phyloP scores from a whole-genome alignment of 371 early-diverging fungal genomes.

The Saksenaea oblongispora region DNA sequence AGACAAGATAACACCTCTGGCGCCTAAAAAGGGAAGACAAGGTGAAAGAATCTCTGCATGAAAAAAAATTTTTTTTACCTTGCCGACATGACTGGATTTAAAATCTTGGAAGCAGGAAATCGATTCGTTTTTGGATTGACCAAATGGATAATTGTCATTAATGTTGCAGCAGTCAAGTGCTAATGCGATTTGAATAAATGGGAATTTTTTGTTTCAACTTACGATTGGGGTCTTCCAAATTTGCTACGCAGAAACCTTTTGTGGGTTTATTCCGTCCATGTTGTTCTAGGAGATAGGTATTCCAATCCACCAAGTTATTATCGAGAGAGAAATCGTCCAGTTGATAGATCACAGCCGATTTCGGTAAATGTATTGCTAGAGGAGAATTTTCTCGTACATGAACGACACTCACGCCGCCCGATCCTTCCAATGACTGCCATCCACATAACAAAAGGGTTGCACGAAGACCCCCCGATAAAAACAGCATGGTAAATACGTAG shows the following conservation, averaged over 20 bases:
- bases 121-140: slow-evolving; percentile 44
- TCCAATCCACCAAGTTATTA: slow-evolving; percentile 57
- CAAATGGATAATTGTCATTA: slow-evolving; percentile 51
- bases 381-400: slow-evolving; percentile 57
- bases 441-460: slow-evolving; percentile 44
- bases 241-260: slow-evolving; percentile 47
- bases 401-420: slow-evolving; percentile 66
- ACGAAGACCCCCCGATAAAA: slow-evolving; percentile 56
- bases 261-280: slow-evolving; percentile 19
- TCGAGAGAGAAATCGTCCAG: slow-evolving; percentile 49
- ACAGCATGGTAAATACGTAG: slow-evolving; percentile 45
- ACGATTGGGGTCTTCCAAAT: slow-evolving; percentile 12
- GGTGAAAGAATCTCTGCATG: not conserved
- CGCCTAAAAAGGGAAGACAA: slow-evolving; percentile 6
- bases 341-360: slow-evolving; percentile 50
- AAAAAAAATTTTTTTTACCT: slow-evolving; percentile 4
- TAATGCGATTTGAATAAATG: slow-evolving; percentile 1
- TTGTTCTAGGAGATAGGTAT: slow-evolving; percentile 34
- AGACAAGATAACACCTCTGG: slow-evolving; percentile 31
- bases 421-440: slow-evolving; percentile 53
- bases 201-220: not conserved
- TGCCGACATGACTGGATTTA: slow-evolving; percentile 4
- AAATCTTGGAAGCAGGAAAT: slow-evolving; percentile 55
- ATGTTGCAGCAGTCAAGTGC: slow-evolving; percentile 54
- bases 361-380: slow-evolving; percentile 46